A percentile compares a stretch with the other conserved stretches of the same genome.
phyloP scores from a whole-genome alignment of 148 eudicot genomes.

The Talinum fruticosum region DNA sequence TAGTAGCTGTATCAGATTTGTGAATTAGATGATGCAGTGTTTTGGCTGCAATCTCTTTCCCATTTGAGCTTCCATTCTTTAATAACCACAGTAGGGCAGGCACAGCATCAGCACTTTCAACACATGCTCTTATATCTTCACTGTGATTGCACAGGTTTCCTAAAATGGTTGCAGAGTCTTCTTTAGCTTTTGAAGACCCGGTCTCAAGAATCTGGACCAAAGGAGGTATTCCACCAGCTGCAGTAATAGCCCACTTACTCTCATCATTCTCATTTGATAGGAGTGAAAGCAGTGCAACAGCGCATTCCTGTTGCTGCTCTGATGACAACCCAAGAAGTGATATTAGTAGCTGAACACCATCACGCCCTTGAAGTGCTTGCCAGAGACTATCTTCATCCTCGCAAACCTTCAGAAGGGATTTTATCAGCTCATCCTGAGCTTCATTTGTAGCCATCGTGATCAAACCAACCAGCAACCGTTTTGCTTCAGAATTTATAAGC shows the following conservation, averaged over 20 bases:
- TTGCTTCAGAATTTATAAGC: constrained; percentile 88
- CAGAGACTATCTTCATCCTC: constrained; percentile 78
- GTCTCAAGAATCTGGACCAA: constrained; percentile 97
- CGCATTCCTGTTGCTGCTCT: constrained; percentile 98
- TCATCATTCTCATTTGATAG: constrained; percentile 91
- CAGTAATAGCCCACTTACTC: constrained; percentile 98
- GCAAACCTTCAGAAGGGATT: constrained; percentile 80
- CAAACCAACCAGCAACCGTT: constrained; percentile 89
- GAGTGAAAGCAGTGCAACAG: constrained; percentile 92
- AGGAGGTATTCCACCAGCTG: constrained; percentile 99
- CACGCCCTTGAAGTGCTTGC: constrained; percentile 97
- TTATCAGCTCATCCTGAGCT: constrained; percentile 87
- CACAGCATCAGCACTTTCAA: constrained; percentile 99
- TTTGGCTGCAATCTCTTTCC: constrained; percentile 96
- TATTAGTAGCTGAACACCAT: constrained; percentile 93
- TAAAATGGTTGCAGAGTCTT: constrained; percentile 92
- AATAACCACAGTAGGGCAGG: constrained; percentile 96
- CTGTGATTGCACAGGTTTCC: constrained; percentile 99
- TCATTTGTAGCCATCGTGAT: constrained; percentile 95
- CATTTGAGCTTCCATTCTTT: constrained; percentile 92
- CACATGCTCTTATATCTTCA: constrained; percentile 98
- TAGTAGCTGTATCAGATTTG: constrained; percentile 93
- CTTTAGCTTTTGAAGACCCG: constrained; percentile 94
- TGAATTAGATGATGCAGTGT: constrained; percentile 94
- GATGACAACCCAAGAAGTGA: constrained; percentile 98